Evolutionary conservation across 192 early-diverging fungal species (phyloP).

Genomic region (Obelidium mucronatum): DNA sequence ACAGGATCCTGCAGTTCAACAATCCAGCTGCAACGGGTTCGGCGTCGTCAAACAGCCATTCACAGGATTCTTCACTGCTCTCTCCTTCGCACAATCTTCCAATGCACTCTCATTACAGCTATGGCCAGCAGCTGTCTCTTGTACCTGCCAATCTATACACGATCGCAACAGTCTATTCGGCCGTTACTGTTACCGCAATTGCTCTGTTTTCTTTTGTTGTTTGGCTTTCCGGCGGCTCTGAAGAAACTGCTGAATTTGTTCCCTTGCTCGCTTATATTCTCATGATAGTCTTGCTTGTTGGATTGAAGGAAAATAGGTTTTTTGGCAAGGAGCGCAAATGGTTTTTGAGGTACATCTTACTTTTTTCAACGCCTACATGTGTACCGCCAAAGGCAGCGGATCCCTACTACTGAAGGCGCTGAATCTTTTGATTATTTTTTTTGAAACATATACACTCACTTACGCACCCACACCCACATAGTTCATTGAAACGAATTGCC

Average conservation of each 20-base stretch:
- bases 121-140: neutral
- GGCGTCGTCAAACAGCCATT: neutral
- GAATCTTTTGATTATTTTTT: too few relatives aligned
- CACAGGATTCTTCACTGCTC: too few relatives aligned
- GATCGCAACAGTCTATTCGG: conserved; percentile 39
- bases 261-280: conserved; percentile 46
- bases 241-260: conserved; percentile 47
- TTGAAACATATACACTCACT: too few relatives aligned
- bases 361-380: too few relatives aligned
- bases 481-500: conserved; percentile 46
- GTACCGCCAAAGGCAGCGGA: too few relatives aligned
- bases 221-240: conserved; percentile 24
- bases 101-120: neutral
- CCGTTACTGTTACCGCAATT: conserved; percentile 35
- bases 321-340: conserved; percentile 45
- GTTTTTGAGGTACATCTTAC: conserved; percentile 42
- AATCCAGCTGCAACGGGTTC: neutral
- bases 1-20: conserved; percentile 33
- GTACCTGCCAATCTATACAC: conserved; percentile 39
- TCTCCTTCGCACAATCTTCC: neutral
- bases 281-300: conserved; percentile 29
- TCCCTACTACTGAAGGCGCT: too few relatives aligned
- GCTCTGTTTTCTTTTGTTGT: conserved; percentile 31
- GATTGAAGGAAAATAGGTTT: conserved; percentile 25
- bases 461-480: conserved; percentile 14